Evolutionary conservation across 2,329 filamentous ascomycete genomes (phyloP).

Genomic region (Trichoderma sp.): DNA sequence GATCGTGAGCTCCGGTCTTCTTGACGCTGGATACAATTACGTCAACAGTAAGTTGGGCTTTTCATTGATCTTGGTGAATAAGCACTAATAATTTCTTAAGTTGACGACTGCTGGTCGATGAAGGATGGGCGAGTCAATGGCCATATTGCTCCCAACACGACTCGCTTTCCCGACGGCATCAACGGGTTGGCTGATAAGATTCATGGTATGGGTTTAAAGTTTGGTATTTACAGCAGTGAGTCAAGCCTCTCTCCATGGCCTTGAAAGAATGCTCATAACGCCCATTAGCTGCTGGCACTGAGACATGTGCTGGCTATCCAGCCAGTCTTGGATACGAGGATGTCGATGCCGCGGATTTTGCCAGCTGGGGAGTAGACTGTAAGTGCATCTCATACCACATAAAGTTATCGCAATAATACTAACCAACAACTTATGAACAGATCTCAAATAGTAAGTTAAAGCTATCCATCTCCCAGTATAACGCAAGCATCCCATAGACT

Average conservation of each 20-base stretch:
- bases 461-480: neutral
- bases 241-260: conserved; percentile 28
- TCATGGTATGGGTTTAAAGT: conserved; percentile 61
- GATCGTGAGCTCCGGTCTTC: conserved; percentile 54
- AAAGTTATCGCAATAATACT: neutral
- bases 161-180: conserved; percentile 63
- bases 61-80: neutral
- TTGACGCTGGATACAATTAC: conserved; percentile 60
- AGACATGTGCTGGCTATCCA: conserved; percentile 38
- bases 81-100: neutral
- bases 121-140: conserved; percentile 45
- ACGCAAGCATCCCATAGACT: neutral
- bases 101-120: conserved; percentile 65
- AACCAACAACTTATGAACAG: neutral
- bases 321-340: conserved; percentile 60
- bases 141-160: conserved; percentile 49
- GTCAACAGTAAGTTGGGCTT: conserved; percentile 48
- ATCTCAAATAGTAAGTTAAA: conserved; percentile 29
- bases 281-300: conserved; percentile 30
- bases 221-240: conserved; percentile 66
- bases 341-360: conserved; percentile 61
- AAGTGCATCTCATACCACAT: conserved; percentile 31
- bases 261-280: neutral
- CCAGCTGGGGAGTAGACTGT: conserved; percentile 63
- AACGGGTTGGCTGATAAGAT: conserved; percentile 56